Evolutionary conservation across 305 asterid species (phyloP).

Genomic region (Fraxinus baroniana): DNA sequence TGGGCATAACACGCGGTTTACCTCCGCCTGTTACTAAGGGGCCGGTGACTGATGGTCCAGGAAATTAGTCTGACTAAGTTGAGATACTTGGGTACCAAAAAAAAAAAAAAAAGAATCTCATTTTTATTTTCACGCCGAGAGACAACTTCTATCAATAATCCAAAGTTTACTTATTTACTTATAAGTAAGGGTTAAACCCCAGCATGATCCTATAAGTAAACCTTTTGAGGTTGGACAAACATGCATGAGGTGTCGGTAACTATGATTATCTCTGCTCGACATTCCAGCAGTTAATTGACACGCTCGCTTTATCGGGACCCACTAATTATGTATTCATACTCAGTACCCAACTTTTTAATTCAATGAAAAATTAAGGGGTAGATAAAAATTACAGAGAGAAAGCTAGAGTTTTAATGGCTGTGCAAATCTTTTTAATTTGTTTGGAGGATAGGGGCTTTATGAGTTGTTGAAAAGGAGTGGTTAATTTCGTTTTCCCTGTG

Average conservation of each 20-base stretch:
- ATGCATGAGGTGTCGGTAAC: not conserved
- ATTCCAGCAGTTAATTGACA: not conserved
- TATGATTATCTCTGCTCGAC: not conserved
- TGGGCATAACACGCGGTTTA: too few species aligned
- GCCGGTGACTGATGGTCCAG: too few species aligned
- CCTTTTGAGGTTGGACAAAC: not conserved
- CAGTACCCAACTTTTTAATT: not conserved
- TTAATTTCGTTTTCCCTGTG: not conserved
- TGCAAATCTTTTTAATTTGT: not conserved
- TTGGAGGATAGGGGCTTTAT: not conserved
- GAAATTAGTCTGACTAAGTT: too few species aligned
- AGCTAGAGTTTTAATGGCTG: not conserved
- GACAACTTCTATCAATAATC: not conserved
- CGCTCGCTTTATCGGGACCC: not conserved
- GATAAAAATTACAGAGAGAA: not conserved
- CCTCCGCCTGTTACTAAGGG: too few species aligned
- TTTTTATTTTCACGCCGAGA: not conserved
- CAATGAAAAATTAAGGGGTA: not conserved
- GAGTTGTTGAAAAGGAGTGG: not conserved
- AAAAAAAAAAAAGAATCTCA: not conserved
- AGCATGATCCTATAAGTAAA: not conserved
- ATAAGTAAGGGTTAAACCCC: not conserved
- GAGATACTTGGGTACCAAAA: too few species aligned
- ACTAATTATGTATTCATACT: not conserved
- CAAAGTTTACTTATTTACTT: not conserved